phyloP scores from a whole-genome alignment of 768 basidiomycete genomes.

The Rhizopogon vinicolor region DNA sequence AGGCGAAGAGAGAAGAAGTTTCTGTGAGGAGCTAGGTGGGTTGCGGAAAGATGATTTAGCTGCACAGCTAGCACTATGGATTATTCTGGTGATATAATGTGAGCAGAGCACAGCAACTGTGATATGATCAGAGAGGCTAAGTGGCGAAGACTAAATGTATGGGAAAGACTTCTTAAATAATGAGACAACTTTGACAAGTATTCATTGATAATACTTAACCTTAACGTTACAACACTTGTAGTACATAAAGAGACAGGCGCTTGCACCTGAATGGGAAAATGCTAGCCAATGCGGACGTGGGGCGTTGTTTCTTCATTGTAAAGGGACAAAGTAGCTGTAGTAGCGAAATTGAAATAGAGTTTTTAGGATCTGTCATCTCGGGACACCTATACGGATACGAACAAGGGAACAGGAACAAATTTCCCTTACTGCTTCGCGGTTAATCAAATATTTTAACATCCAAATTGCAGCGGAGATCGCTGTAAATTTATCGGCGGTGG shows the following conservation, averaged over 20 bases:
- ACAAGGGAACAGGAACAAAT: background rate
- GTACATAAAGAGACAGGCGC: constrained; percentile 22
- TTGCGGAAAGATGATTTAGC: background rate
- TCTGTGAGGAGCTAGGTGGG: background rate
- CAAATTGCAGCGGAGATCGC: background rate
- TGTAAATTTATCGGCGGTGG: background rate
- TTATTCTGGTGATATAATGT: background rate
- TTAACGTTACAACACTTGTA: constrained; percentile 25
- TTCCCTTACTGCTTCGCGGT: background rate
- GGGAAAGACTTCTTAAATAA: constrained; percentile 26
- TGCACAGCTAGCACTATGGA: background rate
- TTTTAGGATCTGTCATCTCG: constrained; percentile 18
- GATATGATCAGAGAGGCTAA: background rate
- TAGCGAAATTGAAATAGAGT: constrained; percentile 21
- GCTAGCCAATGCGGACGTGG: constrained; percentile 1
- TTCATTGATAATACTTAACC: constrained; percentile 17
- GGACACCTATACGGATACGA: constrained; percentile 3
- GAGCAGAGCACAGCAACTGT: background rate
- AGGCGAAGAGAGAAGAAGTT: background rate
- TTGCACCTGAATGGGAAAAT: constrained; percentile 21
- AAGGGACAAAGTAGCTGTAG: constrained; percentile 6
- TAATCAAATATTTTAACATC: background rate
- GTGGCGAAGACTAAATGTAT: constrained; percentile 1
- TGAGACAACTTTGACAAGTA: constrained; percentile 13
- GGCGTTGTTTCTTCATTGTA: constrained; percentile 20